phyloP scores from a whole-genome alignment of 2,329 filamentous ascomycete genomes.

The Alternaria brassicae region DNA sequence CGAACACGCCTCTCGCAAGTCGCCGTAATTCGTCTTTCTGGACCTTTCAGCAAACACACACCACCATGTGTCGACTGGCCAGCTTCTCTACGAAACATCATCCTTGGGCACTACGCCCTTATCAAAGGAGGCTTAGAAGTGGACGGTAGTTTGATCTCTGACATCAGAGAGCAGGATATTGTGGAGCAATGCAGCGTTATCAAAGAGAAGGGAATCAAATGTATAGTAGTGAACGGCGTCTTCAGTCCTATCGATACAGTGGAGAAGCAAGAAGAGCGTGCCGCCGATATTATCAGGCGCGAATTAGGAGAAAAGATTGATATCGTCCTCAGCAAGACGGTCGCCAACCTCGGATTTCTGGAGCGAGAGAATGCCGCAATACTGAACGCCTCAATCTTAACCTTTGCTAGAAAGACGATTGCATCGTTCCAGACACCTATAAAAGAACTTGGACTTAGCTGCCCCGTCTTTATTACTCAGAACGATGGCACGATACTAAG shows the following conservation, averaged over 20 bases:
- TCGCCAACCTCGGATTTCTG: conserved; percentile 60
- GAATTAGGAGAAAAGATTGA: conserved; percentile 56
- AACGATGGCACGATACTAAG: conserved; percentile 61
- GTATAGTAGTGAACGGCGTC: conserved; percentile 64
- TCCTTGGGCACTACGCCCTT: conserved; percentile 55
- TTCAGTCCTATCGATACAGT: conserved; percentile 65
- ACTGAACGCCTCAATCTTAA: conserved; percentile 58
- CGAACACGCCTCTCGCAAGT: conserved; percentile 59
- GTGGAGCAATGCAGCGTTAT: conserved; percentile 54
- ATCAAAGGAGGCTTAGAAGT: conserved; percentile 60
- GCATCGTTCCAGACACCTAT: conserved; percentile 57
- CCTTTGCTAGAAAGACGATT: conserved; percentile 57
- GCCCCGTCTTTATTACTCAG: conserved; percentile 60
- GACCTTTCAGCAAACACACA: conserved; percentile 57
- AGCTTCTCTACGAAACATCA: conserved; percentile 52
- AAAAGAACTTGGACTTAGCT: conserved; percentile 54
- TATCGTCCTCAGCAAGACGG: conserved; percentile 60
- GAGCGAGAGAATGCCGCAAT: conserved; percentile 61
- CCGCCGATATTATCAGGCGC: conserved; percentile 56
- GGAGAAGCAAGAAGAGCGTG: conserved; percentile 61
- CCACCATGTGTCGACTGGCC: conserved; percentile 62
- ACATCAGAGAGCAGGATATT: conserved; percentile 55
- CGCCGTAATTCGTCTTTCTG: conserved; percentile 60
- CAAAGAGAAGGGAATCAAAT: conserved; percentile 53
- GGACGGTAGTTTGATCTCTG: conserved; percentile 56